Percentiles rank a stretch among this genome's conserved stretches.
Evolutionary conservation across 352 stramenopile genomes (phyloP).

Genomic region (Globisporangium barbulae): DNA sequence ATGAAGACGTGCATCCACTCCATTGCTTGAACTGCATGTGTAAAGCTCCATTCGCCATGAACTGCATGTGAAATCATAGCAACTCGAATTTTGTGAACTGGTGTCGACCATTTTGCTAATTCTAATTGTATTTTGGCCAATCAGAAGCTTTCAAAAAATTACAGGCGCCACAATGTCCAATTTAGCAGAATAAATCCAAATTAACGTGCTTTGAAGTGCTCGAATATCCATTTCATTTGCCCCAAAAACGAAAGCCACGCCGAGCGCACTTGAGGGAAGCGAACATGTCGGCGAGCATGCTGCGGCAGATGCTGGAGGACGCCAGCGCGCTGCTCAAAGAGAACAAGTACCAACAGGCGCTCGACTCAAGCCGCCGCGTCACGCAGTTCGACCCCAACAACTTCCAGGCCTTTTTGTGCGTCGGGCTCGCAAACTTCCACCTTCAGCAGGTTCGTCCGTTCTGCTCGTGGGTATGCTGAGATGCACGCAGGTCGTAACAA

Average conservation of each 20-base stretch:
- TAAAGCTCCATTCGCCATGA: too few relatives aligned
- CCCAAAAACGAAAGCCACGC: not conserved
- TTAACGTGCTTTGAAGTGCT: not conserved
- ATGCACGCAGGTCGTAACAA: not conserved
- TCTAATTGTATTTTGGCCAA: too few relatives aligned
- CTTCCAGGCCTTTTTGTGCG: slow-evolving; percentile 81
- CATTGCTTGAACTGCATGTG: too few relatives aligned
- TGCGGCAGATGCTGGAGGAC: slow-evolving; percentile 79
- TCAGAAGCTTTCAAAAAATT: too few relatives aligned
- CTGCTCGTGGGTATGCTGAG: not conserved
- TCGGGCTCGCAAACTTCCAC: slow-evolving; percentile 74
- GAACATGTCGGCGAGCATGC: slow-evolving; percentile 62
- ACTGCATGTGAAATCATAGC: too few relatives aligned
- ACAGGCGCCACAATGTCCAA: too few relatives aligned
- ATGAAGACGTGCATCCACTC: too few relatives aligned
- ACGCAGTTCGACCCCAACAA: slow-evolving; percentile 77
- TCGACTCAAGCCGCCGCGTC: slow-evolving; percentile 60
- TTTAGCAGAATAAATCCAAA: too few relatives aligned
- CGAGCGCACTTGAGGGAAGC: not conserved
- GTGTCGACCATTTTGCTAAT: too few relatives aligned
- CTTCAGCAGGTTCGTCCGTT: slow-evolving; percentile 49
- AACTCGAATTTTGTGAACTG: too few relatives aligned
- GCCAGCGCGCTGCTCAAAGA: slow-evolving; percentile 65
- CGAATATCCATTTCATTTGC: not conserved
- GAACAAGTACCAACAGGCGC: slow-evolving; percentile 69